Evolutionary conservation across 495 filamentous ascomycete genomes (phyloP).

Genomic region (Aspergillus sclerotiicarbonarius): DNA sequence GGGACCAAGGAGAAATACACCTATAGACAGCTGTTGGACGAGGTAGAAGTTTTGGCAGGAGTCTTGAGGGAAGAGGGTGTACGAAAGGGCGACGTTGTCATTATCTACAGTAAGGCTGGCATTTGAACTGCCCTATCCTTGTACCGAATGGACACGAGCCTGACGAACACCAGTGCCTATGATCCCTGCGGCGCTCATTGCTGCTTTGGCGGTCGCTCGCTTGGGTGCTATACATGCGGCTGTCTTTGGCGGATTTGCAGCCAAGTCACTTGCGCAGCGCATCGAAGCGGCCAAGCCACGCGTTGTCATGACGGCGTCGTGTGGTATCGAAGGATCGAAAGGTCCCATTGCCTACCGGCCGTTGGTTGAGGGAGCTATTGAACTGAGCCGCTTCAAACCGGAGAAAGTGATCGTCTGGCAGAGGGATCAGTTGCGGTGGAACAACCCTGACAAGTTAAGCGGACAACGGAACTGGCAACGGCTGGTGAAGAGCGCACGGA

Average conservation of each 20-base stretch:
- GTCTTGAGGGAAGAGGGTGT: slow-evolving; percentile 83
- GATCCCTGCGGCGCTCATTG: slow-evolving; percentile 85
- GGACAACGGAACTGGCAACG: slow-evolving; percentile 79
- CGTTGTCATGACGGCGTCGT: slow-evolving; percentile 82
- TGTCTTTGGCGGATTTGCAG: slow-evolving; percentile 89
- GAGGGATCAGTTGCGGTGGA: slow-evolving; percentile 73
- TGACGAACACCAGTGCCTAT: slow-evolving; percentile 70
- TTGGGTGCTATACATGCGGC: slow-evolving; percentile 88
- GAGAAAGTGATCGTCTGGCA: slow-evolving; percentile 72
- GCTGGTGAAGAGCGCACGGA: slow-evolving; percentile 64
- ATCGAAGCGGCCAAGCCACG: slow-evolving; percentile 79
- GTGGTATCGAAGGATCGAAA: slow-evolving; percentile 86
- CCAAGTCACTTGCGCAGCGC: slow-evolving; percentile 77
- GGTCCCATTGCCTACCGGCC: slow-evolving; percentile 68
- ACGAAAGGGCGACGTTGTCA: slow-evolving; percentile 81
- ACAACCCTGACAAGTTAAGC: slow-evolving; percentile 56
- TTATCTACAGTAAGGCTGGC: slow-evolving; percentile 74
- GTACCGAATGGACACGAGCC: not conserved
- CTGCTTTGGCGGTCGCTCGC: slow-evolving; percentile 75
- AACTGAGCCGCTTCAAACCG: slow-evolving; percentile 59
- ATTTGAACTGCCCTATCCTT: not conserved
- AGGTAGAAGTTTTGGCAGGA: slow-evolving; percentile 80
- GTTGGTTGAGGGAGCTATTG: slow-evolving; percentile 66
- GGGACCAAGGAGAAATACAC: slow-evolving; percentile 68
- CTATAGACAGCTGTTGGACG: slow-evolving; percentile 72